Evolutionary conservation across 495 filamentous ascomycete genomes (phyloP), one percentile per base, ranked within the genome.

Genomic region (Xylaria longipes): DNA sequence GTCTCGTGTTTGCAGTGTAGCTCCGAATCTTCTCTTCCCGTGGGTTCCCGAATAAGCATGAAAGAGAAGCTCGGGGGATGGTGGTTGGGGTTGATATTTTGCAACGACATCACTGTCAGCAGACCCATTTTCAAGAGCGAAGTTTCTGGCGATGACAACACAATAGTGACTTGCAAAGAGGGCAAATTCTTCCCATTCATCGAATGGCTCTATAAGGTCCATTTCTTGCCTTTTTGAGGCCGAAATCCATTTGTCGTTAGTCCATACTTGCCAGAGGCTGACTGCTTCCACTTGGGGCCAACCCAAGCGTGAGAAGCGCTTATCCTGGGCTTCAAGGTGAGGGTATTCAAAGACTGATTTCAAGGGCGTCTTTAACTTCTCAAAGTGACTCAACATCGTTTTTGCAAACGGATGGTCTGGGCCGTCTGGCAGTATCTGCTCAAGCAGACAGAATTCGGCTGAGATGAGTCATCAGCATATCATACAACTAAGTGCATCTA

Each of bases 131-230:
- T n/a, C 50, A 50, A 29, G 37, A 43, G 33, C 27, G 25, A 37
- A 69, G 5, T 73, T 74, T 57, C 68, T 80, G 6, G 94, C 94
- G 46, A 91, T 82, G 9, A 97, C 84, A 37, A 98, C 81, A 73
- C 95, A 95, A 81, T 97, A 97, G 81, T 97, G 95, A 62, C 89
- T 88, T 7, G 86, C 90, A 79, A 96, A 98, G 5, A 97, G 82
- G 15, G 92, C 92, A 78, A 97, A 94, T 72, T 98, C 95, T 80
- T 98, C 95, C 94, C 93, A 97, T 81, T 98, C 94, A 80, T 98
- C 95, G 78, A 98, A 97, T 25, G 91, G 89, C 78, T 97, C 95
- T 37, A 92, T 78, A 0, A 76, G 75, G 70, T 97, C 91, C 29
- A 97, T 80, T 31, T 76, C 74, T 20, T 73, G 79, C 66, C 91